Evolutionary conservation across 768 basidiomycete genomes (phyloP).

Genomic region (Rhizopogon vinicolor): DNA sequence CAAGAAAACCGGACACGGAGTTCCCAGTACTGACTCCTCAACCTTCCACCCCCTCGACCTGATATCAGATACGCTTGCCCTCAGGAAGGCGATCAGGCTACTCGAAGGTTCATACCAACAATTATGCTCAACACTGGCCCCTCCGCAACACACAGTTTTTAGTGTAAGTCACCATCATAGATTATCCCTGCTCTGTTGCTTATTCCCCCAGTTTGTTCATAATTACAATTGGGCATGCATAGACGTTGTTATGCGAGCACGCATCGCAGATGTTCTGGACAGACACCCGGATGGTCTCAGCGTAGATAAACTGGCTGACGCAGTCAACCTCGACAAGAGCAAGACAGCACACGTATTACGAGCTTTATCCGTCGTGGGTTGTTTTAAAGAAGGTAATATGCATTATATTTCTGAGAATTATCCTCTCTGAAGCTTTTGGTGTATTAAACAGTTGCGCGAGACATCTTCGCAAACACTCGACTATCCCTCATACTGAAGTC

Average conservation of each 20-base stretch:
- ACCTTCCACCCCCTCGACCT: constrained; percentile 18
- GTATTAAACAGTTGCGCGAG: constrained; percentile 15
- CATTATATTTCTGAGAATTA: background rate
- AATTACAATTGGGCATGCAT: constrained; percentile 23
- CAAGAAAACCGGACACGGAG: constrained; percentile 17
- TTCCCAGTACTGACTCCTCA: constrained; percentile 21
- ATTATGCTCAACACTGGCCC: constrained; percentile 18
- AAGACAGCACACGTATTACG: constrained; percentile 28
- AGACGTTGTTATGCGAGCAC: constrained; percentile 17
- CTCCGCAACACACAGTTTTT: constrained; percentile 22
- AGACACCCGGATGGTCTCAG: constrained; percentile 23
- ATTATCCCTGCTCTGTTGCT: background rate
- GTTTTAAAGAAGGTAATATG: constrained; percentile 24
- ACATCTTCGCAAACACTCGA: constrained; percentile 30
- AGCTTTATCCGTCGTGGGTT: constrained; percentile 24
- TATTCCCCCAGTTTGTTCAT: constrained; percentile 7
- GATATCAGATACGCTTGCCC: constrained; percentile 11
- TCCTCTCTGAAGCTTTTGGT: background rate
- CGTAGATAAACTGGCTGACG: constrained; percentile 17
- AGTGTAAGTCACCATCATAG: constrained; percentile 12
- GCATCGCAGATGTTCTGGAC: constrained; percentile 22
- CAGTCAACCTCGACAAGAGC: constrained; percentile 16
- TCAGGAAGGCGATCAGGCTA: constrained; percentile 21
- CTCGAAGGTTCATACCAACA: constrained; percentile 23
- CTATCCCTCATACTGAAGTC: constrained; percentile 24